Conservation (phyloP, 2,329 filamentous ascomycete species). For the Colletotrichum sp. region DNA sequence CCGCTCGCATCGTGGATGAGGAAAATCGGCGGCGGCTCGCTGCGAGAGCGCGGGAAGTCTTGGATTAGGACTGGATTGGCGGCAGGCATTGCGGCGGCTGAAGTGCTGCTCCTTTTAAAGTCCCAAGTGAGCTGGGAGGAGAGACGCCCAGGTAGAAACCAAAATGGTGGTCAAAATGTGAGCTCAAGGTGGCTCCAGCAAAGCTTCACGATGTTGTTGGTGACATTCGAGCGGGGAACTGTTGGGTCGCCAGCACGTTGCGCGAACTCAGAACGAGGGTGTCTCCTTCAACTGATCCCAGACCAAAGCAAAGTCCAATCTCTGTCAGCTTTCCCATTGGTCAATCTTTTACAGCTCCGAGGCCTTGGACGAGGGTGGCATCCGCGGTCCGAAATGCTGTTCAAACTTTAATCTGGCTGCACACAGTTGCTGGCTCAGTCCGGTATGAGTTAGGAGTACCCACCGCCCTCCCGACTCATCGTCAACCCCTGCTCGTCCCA, state of each 20-base stretch:
- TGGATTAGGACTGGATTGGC: slow-evolving; percentile 10
- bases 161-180: not conserved
- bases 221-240: not conserved
- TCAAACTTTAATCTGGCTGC: not conserved
- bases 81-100: not conserved
- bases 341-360: not conserved
- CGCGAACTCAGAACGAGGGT: not conserved
- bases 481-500: not conserved
- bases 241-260: not conserved
- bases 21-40: not conserved
- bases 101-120: not conserved
- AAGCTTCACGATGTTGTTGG: not conserved
- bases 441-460: not conserved
- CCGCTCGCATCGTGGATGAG: slow-evolving; percentile 12
- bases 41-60: slow-evolving; percentile 1
- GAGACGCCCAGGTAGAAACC: not conserved
- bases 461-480: not conserved
- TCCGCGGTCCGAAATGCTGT: not conserved
- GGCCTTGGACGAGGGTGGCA: not conserved
- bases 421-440: not conserved
- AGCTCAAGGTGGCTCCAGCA: not conserved
- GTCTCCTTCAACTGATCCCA: not conserved
- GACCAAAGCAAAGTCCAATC: not conserved
- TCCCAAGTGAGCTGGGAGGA: not conserved
- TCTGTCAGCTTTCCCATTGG: not conserved